Base-by-base conservation (phyloP, 129 eudicot genomes). In the Heracleum sosnowskyi region DNA sequence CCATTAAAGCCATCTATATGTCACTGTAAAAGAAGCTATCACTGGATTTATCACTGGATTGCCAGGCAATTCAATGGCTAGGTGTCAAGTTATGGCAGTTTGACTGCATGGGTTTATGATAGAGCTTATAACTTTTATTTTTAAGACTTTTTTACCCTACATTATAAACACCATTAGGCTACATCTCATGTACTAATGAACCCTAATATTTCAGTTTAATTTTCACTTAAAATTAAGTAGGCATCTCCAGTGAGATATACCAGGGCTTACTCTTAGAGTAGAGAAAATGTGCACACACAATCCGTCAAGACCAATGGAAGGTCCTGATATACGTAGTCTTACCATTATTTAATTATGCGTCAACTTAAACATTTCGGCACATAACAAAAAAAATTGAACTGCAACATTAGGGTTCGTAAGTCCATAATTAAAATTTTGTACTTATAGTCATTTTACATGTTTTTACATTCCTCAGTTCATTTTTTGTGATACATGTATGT, bases 1-100 rank as follows among this genome's bases (percentile, higher is more conserved):
- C 64, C 64, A 55, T 29, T 62, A 74, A 33, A 41, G 3, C 78
- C 74, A 80, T 80, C n/a, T 53, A 18, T 73, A n/a, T 34, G 41
- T 42, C 74, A 62, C 75, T 34, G 66, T 55, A 74, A 74, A 77
- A 51, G 71, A 80, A 51, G 40, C 73, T 24, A 55, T 53, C 9
- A 0, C 69, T 40, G 74, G 46, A 69, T 16, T 69, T 24, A 55
- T 53, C 9, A 0, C 69, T 40, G 74, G 46, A 69, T 16, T 69
- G 17, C 31, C 46, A 55, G 64, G 64, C 29, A 55, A 24, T 7
- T 26, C 11, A 24, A 55, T 55, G 29, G 29, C 29, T 55, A 24
- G 64, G 64, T 55, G 64, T 55, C 64, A 69, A 69, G 44, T 31
- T 69, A 24, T 55, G 13, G 64, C 64, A 53, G 62, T 28, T 53